Percentiles rank a stretch among this genome's conserved stretches.
phyloP scores from a whole-genome alignment of 1,284 basidiomycete genomes.

The Phenoliferia sp. region DNA sequence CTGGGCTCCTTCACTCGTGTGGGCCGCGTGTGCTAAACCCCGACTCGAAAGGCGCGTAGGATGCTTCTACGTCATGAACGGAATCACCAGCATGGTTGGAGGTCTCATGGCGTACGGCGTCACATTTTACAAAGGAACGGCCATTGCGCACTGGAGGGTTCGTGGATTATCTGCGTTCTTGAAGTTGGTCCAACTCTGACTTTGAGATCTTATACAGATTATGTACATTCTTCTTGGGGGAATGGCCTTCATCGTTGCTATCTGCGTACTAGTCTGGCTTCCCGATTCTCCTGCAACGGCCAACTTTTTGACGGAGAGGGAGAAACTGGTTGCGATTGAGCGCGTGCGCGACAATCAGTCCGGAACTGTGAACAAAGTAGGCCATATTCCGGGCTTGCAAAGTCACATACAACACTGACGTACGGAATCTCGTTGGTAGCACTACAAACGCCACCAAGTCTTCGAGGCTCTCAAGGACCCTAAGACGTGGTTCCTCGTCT shows the following conservation, averaged over 20 bases:
- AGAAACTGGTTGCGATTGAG: conserved; percentile 60
- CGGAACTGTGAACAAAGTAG: conserved; percentile 54
- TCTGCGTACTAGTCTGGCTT: conserved; percentile 56
- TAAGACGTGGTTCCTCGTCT: conserved; percentile 59
- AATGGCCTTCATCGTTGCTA: conserved; percentile 40
- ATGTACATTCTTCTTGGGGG: not conserved
- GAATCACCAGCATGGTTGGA: conserved; percentile 59
- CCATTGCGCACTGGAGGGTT: conserved; percentile 34
- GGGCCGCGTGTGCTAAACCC: no score
- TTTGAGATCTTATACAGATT: not conserved
- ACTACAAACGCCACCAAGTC: conserved; percentile 57
- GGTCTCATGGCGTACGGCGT: conserved; percentile 59
- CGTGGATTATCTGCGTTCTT: not conserved
- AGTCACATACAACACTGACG: no score
- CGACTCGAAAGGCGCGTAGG: conserved; percentile 38
- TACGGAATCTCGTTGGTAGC: conserved; percentile 38
- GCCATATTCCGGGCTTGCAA: no score
- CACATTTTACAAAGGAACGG: conserved; percentile 53
- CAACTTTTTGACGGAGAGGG: conserved; percentile 54
- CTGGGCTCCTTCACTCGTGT: no score
- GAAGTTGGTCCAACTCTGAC: not conserved
- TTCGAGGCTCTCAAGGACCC: conserved; percentile 55
- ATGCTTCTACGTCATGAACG: conserved; percentile 53
- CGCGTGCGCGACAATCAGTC: conserved; percentile 63
- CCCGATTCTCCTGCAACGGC: conserved; percentile 64